These are phyloP conservation scores for Wickerhamiella occidentalis DNA, from an alignment of 805 yeast species.

Conservation along the genomic window DNA sequence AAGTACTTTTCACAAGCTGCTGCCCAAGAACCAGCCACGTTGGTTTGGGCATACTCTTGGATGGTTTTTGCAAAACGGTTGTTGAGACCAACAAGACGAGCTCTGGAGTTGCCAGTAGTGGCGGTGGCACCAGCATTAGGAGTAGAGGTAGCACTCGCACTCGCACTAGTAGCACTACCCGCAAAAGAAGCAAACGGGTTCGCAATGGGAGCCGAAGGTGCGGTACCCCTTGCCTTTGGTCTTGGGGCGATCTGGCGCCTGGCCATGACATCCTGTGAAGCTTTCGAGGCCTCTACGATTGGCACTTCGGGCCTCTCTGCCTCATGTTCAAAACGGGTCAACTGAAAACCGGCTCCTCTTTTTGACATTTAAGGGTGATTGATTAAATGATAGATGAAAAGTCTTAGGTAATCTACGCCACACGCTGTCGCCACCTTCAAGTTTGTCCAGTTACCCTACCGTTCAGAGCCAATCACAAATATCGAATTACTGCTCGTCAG, in stretches of 20 bases:
- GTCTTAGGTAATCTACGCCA: neutral
- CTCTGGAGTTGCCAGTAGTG: too few relatives aligned
- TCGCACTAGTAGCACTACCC: neutral
- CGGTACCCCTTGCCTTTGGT: constrained; percentile 8
- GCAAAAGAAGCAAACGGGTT: constrained; percentile 1
- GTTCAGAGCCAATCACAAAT: constrained; percentile 4
- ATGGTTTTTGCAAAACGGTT: constrained; percentile 1
- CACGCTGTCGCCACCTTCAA: neutral
- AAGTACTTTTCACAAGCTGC: constrained; percentile 19
- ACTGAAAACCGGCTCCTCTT: constrained; percentile 7
- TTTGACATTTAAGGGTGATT: constrained; percentile 1
- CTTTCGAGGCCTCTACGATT: constrained; percentile 23
- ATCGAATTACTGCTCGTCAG: constrained; percentile 1
- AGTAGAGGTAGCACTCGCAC: neutral
- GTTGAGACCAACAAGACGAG: constrained; percentile 6
- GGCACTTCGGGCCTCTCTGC: neutral
- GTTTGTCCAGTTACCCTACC: neutral
- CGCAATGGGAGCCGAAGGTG: constrained; percentile 15
- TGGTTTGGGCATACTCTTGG: neutral
- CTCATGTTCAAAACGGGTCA: constrained; percentile 8
- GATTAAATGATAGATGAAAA: neutral
- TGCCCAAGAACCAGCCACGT: constrained; percentile 18
- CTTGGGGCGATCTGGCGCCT: constrained; percentile 52
- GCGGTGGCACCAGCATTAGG: too few relatives aligned
- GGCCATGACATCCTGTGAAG: constrained; percentile 52